Conservation (phyloP, 177 flowering plant genomes). For the Vitis hybrid region DNA sequence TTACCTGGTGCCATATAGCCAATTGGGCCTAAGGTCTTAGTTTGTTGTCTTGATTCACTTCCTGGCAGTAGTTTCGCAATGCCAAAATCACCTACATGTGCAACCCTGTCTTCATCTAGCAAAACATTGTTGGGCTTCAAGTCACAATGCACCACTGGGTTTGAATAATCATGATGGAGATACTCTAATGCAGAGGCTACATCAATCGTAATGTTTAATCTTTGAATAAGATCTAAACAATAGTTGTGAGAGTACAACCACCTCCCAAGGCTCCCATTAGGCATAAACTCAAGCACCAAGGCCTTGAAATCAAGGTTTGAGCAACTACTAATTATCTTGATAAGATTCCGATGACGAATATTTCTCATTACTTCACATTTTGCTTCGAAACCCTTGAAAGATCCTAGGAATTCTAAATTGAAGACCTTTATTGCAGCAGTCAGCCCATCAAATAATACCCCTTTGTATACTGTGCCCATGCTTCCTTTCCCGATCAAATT, state of each 20-base stretch:
- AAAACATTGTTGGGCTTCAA: slow-evolving; percentile 19
- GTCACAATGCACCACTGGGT: background rate
- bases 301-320: background rate
- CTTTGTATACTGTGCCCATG: no score
- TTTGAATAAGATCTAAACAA: background rate
- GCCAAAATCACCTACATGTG: slow-evolving; percentile 17
- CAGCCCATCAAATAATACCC: no score
- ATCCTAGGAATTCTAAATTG: background rate
- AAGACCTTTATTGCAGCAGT: no score
- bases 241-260: slow-evolving; percentile 10
- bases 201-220: slow-evolving; percentile 6
- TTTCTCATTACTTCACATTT: slow-evolving; percentile 15
- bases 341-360: slow-evolving; percentile 7
- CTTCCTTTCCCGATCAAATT: no score
- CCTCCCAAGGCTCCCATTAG: slow-evolving; percentile 9
- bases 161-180: slow-evolving; percentile 8
- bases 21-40: slow-evolving; percentile 7
- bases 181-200: slow-evolving; percentile 15
- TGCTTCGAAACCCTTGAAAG: slow-evolving; percentile 8
- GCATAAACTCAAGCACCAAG: slow-evolving; percentile 10
- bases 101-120: slow-evolving; percentile 17
- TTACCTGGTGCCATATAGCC: slow-evolving; percentile 19
- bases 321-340: slow-evolving; percentile 15
- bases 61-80: slow-evolving; percentile 6
- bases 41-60: background rate